Evolutionary conservation across 139 green algal genomes (phyloP).

Genomic region (Limnomonas spitsbergensis): DNA sequence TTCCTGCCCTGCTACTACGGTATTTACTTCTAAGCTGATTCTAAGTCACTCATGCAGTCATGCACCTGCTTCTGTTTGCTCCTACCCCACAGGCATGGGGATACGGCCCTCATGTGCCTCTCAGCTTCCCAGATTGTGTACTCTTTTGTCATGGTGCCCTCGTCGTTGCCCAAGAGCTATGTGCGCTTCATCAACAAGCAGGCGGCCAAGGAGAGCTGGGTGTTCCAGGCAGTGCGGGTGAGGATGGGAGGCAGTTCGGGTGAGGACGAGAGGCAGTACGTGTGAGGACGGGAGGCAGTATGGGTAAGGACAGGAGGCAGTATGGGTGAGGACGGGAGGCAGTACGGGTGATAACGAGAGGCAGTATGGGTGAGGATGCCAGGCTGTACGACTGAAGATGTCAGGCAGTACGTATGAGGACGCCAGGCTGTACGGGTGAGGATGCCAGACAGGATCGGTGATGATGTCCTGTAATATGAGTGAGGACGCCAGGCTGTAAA

Average conservation of each 20-base stretch:
- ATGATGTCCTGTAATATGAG: too few species aligned
- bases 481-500: too few species aligned
- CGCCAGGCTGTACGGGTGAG: too few species aligned
- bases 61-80: too few species aligned
- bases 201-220: conserved; percentile 47
- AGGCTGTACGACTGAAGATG: too few species aligned
- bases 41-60: too few species aligned
- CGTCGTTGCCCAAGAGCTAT: conserved; percentile 52
- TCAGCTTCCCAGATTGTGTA: conserved; percentile 64
- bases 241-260: conserved; percentile 1
- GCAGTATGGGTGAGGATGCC: not conserved
- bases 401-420: too few species aligned
- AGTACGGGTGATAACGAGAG: not conserved
- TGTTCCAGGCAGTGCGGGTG: conserved; percentile 52
- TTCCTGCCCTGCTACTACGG: too few species aligned
- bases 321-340: too few species aligned
- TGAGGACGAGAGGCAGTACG: not conserved
- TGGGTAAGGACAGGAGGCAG: not conserved
- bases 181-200: conserved; percentile 85
- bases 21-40: too few species aligned
- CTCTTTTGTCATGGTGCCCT: conserved; percentile 76
- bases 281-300: not conserved
- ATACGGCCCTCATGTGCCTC: conserved; percentile 83
- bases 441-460: too few species aligned
- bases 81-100: conserved; percentile 80